These are phyloP conservation scores for Ensete glaucum DNA, from an alignment of 176 grass and related monocot genomes.

Conservation along the genomic window DNA sequence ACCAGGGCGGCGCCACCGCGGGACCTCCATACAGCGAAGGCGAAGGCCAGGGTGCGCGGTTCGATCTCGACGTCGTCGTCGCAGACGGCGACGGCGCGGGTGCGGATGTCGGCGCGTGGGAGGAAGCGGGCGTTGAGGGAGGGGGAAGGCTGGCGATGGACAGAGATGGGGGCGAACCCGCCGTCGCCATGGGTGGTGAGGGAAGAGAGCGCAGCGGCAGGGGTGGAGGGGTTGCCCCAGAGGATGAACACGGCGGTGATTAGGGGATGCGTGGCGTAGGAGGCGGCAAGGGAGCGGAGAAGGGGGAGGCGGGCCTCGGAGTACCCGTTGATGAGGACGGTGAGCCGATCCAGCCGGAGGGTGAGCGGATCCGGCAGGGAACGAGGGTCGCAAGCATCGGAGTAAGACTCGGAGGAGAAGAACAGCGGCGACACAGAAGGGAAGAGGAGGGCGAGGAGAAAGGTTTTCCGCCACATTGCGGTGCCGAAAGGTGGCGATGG, in stretches of 20 bases:
- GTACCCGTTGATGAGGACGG: constrained; percentile 65
- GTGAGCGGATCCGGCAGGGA: constrained; percentile 18
- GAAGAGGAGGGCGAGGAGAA: constrained; percentile 7
- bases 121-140: constrained; percentile 90
- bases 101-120: constrained; percentile 46
- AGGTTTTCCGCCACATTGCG: constrained; percentile 4
- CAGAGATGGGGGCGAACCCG: constrained; percentile 14
- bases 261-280: constrained; percentile 46
- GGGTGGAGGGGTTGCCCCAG: constrained; percentile 68
- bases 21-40: constrained; percentile 43
- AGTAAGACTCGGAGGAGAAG: neutral
- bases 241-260: constrained; percentile 48
- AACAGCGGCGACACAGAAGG: neutral
- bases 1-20: constrained; percentile 22
- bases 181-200: constrained; percentile 25
- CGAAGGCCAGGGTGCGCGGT: constrained; percentile 43
- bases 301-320: constrained; percentile 60
- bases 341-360: constrained; percentile 53
- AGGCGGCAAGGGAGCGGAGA: constrained; percentile 39
- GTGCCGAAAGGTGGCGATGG: constrained; percentile 8
- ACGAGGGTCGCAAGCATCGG: constrained; percentile 21
- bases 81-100: constrained; percentile 38
- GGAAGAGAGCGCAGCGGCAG: constrained; percentile 12
- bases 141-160: constrained; percentile 36
- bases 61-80: constrained; percentile 63